Conservation (phyloP, 1,139 yeast species). For the Suhomyces panamericanus region DNA sequence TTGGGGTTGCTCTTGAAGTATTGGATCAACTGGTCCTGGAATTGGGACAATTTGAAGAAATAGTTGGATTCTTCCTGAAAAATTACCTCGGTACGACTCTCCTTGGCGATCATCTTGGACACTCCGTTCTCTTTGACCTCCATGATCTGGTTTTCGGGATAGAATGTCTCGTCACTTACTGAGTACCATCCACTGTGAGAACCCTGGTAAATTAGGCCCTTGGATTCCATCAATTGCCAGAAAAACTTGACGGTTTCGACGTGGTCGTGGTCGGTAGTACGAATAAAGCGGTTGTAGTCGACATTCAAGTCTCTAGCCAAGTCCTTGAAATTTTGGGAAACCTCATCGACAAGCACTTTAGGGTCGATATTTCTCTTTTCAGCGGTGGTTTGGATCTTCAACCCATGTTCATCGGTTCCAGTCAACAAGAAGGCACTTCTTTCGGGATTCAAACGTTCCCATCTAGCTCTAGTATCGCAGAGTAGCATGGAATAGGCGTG, state of each 20-base stretch:
- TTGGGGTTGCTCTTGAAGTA: slow-evolving; percentile 48
- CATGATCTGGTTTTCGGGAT: slow-evolving; percentile 76
- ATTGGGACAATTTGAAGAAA: slow-evolving; percentile 70
- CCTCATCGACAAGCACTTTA: slow-evolving; percentile 67
- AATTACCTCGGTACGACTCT: slow-evolving; percentile 73
- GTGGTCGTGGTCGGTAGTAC: slow-evolving; percentile 91
- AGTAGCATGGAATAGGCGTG: slow-evolving; percentile 87
- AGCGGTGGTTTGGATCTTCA: slow-evolving; percentile 80
- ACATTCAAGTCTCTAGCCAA: slow-evolving; percentile 61
- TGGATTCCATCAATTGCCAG: slow-evolving; percentile 62
- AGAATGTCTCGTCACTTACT: slow-evolving; percentile 90
- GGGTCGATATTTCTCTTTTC: slow-evolving; percentile 55
- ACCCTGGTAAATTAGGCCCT: slow-evolving; percentile 77
- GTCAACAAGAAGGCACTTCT: slow-evolving; percentile 62
- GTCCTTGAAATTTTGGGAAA: slow-evolving; percentile 61
- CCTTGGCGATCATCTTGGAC: slow-evolving; percentile 55
- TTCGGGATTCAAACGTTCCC: slow-evolving; percentile 53
- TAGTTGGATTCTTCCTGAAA: slow-evolving; percentile 82
- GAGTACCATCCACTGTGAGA: slow-evolving; percentile 94
- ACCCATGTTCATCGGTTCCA: slow-evolving; percentile 97
- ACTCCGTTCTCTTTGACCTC: slow-evolving; percentile 41
- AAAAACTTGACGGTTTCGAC: slow-evolving; percentile 58
- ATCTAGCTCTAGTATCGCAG: slow-evolving; percentile 75
- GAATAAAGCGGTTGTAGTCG: slow-evolving; percentile 70
- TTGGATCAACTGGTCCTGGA: slow-evolving; percentile 55